Evolutionary conservation across 768 basidiomycete species (phyloP).

Genomic region (Lyophyllum semitale): DNA sequence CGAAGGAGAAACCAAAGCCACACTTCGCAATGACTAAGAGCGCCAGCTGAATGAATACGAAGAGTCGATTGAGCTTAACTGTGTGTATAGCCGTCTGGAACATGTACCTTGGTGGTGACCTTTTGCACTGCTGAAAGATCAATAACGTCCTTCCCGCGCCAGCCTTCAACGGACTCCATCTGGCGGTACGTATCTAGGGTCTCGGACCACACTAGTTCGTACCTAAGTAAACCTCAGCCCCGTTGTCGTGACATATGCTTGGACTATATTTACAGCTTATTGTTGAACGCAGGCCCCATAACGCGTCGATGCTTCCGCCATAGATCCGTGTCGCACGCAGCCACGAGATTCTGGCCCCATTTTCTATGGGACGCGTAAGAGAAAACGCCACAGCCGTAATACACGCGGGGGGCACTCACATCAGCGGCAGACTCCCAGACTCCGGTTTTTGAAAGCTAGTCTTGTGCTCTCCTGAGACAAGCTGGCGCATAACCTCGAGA

Average conservation of each 20-base stretch:
- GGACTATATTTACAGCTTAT: slow-evolving; percentile 30
- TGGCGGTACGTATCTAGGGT: slow-evolving; percentile 28
- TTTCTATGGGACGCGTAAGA: not conserved
- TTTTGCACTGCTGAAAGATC: slow-evolving; percentile 14
- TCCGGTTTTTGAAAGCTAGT: slow-evolving; percentile 25
- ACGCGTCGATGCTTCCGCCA: slow-evolving; percentile 48
- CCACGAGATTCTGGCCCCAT: slow-evolving; percentile 10
- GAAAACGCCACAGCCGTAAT: not conserved
- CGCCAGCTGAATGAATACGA: slow-evolving; percentile 30
- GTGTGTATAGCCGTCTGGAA: no score
- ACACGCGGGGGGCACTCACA: not conserved
- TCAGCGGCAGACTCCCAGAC: not conserved
- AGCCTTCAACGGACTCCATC: slow-evolving; percentile 29
- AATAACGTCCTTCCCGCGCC: slow-evolving; percentile 17
- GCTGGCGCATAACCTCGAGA: slow-evolving; percentile 47
- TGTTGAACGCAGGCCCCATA: slow-evolving; percentile 45
- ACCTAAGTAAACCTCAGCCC: slow-evolving; percentile 17
- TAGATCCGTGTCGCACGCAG: slow-evolving; percentile 30
- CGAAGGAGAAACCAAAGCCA: slow-evolving; percentile 26
- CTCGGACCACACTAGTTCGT: slow-evolving; percentile 33
- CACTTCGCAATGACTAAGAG: slow-evolving; percentile 44
- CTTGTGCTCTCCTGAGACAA: slow-evolving; percentile 36
- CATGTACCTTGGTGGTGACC: not conserved
- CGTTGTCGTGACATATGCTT: not conserved
- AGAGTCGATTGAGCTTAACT: slow-evolving; percentile 16